Base-by-base conservation (phyloP, 225 moss, liverwort and hornwort genomes). In the Climacium dendroides region DNA sequence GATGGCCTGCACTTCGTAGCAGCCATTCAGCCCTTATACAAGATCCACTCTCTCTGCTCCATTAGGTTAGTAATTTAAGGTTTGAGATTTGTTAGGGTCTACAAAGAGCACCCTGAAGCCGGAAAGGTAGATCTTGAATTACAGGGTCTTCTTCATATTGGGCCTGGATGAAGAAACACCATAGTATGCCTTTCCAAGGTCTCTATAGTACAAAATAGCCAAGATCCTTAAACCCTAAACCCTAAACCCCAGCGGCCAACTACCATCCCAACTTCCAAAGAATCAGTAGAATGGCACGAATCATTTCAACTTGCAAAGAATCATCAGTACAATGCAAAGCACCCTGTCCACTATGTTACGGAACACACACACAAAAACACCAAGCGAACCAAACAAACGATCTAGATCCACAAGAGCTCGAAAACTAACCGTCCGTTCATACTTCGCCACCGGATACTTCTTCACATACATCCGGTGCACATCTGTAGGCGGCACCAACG, bases 381-480 rank as follows among this genome's bases (percentile, higher is more conserved):
- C 20, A 13, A 41, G 39, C 24, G 30, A 67, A 53, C 29, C 1
- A 13, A 60, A 28, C 28, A 50, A 19, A 26, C 19, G 13, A 35
- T 19, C 19, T 2, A 59, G 61, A 84, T 35, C 43, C 61, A 61
- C 50, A 28, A 37, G 37, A 62, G 58, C 50, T 73, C 67, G 60
- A 82, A 77, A 72, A 89, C 90, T 85, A 91, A 96, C 94, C 93
- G 89, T 88, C 55, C 96, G 91, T 79, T 93, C 89, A 65, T 96
- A 98, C 15, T 90, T 92, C 78, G 97, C 98, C 59, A 90, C 86
- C 17, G 92, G 85, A 83, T 92, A 98, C 37, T 89, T 75, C 54
- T 87, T 91, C 60, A 96, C 84, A 66, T 98, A 97, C 96, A 98
- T 94, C 54, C 96, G 96, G 65, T 97, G 96, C 43, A 95, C 95